A percentile compares a stretch with the other conserved stretches of the same genome.
Evolutionary conservation across 106 monocot genomes (phyloP).

Genomic region (Dioscorea zingiberensis): DNA sequence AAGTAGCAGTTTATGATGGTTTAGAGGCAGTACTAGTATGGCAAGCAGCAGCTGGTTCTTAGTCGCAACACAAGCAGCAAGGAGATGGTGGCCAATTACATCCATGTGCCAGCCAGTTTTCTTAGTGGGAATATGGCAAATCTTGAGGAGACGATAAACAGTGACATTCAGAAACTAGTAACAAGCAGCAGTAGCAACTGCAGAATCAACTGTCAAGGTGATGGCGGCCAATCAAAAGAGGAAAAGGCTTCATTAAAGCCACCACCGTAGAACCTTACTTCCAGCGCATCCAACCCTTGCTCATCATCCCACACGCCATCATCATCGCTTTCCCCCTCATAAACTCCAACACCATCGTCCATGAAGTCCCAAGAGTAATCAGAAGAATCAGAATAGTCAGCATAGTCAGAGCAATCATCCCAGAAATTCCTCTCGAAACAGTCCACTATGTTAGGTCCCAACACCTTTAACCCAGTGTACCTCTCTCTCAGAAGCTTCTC

Average conservation of each 20-base stretch:
- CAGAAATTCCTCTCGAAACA: slow-evolving; percentile 57
- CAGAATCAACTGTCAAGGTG: slow-evolving; percentile 37
- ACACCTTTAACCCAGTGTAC: slow-evolving; percentile 38
- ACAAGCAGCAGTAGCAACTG: no score
- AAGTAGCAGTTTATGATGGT: no score
- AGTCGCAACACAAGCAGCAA: no score
- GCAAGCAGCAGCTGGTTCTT: no score
- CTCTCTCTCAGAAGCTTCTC: slow-evolving; percentile 58
- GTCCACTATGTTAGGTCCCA: slow-evolving; percentile 66
- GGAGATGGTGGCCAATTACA: no score
- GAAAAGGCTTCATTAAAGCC: slow-evolving; percentile 47
- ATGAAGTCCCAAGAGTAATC: slow-evolving; percentile 76
- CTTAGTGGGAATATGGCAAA: no score
- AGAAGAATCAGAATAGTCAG: slow-evolving; percentile 63
- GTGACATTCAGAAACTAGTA: no score
- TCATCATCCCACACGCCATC: slow-evolving; percentile 60
- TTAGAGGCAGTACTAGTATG: no score
- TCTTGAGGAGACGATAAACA: no score
- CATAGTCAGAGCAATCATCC: slow-evolving; percentile 70
- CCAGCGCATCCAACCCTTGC: slow-evolving; percentile 50
- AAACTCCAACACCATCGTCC: slow-evolving; percentile 35
- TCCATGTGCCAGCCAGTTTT: no score
- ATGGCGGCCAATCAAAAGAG: slow-evolving; percentile 75
- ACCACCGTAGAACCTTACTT: slow-evolving; percentile 77
- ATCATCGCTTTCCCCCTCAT: slow-evolving; percentile 38